Evolutionary conservation across 257 asterid genomes (phyloP).

Genomic region (Euphrasia confusa): DNA sequence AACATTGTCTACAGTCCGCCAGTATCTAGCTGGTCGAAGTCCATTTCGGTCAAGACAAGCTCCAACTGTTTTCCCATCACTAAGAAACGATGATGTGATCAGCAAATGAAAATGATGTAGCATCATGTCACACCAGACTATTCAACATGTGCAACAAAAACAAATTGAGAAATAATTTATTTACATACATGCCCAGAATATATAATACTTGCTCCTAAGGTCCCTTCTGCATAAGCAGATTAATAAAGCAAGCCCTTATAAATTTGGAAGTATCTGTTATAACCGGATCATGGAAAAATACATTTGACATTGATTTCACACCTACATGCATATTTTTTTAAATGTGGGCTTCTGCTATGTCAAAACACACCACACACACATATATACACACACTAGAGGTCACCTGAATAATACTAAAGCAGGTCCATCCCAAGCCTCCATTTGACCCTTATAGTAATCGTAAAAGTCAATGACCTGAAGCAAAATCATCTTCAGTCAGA

Average conservation of each 20-base stretch:
- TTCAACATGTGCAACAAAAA: too few species aligned
- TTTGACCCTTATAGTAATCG: constrained; percentile 97
- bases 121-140: too few species aligned
- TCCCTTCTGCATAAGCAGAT: constrained; percentile 17
- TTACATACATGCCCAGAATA: neutral
- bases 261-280: constrained; percentile 1
- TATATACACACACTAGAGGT: constrained; percentile 13
- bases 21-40: constrained; percentile 98
- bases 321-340: constrained; percentile 7
- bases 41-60: constrained; percentile 99
- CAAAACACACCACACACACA: neutral
- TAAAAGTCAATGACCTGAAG: constrained; percentile 82
- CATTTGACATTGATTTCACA: neutral
- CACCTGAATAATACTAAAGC: constrained; percentile 97
- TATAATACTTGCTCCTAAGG: neutral
- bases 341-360: neutral
- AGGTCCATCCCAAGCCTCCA: constrained; percentile 99
- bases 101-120: constrained; percentile 6
- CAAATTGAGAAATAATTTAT: too few species aligned
- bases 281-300: constrained; percentile 7
- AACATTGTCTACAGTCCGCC: constrained; percentile 90
- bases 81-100: constrained; percentile 28
- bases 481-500: constrained; percentile 26
- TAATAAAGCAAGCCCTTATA: constrained; percentile 3
- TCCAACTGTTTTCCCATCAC: constrained; percentile 99